Evolutionary conservation across 768 basidiomycete species (phyloP).

Genomic region (Rhodotorula toruloides): DNA sequence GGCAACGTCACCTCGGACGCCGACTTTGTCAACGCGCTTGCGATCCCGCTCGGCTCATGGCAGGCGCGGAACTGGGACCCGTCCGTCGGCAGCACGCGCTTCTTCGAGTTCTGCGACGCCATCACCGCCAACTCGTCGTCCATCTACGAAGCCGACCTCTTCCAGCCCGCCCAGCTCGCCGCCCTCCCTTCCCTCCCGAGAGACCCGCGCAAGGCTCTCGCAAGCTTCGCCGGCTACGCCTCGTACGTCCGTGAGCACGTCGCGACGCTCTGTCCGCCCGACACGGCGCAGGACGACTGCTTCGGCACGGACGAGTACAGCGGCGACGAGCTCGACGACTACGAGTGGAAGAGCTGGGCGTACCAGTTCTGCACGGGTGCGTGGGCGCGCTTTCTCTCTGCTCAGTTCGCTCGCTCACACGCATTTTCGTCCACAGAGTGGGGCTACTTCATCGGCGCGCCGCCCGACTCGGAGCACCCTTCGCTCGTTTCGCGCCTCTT

Average conservation of each 20-base stretch:
- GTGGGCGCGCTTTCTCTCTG: slow-evolving; percentile 19
- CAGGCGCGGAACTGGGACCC: slow-evolving; percentile 87
- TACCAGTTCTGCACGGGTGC: slow-evolving; percentile 56
- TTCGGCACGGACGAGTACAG: slow-evolving; percentile 72
- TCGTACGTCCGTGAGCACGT: slow-evolving; percentile 59
- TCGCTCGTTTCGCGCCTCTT: slow-evolving; percentile 74
- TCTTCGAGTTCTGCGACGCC: slow-evolving; percentile 57
- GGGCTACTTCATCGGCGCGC: slow-evolving; percentile 73
- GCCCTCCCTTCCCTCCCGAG: slow-evolving; percentile 12
- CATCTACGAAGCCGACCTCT: slow-evolving; percentile 31
- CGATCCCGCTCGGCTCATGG: slow-evolving; percentile 67
- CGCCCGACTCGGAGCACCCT: slow-evolving; percentile 57
- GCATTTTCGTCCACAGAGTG: slow-evolving; percentile 63
- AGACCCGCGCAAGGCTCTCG: slow-evolving; percentile 20
- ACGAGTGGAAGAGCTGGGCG: slow-evolving; percentile 72
- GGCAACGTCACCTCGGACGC: slow-evolving; percentile 62
- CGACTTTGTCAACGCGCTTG: slow-evolving; percentile 68
- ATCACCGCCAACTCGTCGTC: slow-evolving; percentile 20
- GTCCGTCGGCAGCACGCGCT: slow-evolving; percentile 56
- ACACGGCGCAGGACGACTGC: slow-evolving; percentile 59
- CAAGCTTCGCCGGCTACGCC: slow-evolving; percentile 57
- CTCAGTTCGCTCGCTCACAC: background rate
- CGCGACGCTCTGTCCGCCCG: slow-evolving; percentile 60
- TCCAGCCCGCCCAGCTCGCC: slow-evolving; percentile 3
- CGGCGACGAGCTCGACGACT: slow-evolving; percentile 59